Evolutionary conservation across 768 basidiomycete genomes (phyloP).

Genomic region (Rhodotorula kratochvilovae): DNA sequence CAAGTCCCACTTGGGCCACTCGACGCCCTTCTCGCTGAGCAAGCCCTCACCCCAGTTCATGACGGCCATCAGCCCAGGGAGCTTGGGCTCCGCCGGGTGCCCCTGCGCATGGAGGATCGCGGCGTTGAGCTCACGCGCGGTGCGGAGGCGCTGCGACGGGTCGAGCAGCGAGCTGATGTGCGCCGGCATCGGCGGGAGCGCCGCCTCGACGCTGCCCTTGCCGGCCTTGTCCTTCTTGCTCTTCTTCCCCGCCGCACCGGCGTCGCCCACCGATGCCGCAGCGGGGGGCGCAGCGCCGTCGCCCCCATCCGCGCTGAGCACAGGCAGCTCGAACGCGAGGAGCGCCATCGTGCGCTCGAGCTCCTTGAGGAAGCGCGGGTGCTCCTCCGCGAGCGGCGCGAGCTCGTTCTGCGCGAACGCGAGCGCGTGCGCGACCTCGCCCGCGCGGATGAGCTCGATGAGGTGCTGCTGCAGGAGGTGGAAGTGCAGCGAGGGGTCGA

Average conservation of each 20-base stretch:
- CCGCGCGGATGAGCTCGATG: slow-evolving; percentile 86
- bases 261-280: background rate
- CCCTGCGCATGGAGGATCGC: slow-evolving; percentile 88
- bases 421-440: slow-evolving; percentile 71
- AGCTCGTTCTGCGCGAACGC: slow-evolving; percentile 89
- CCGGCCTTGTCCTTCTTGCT: slow-evolving; percentile 3
- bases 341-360: slow-evolving; percentile 93
- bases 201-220: background rate
- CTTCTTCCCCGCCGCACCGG: slow-evolving; percentile 10
- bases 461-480: slow-evolving; percentile 91
- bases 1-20: slow-evolving; percentile 28
- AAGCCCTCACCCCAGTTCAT: slow-evolving; percentile 76
- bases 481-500: slow-evolving; percentile 87
- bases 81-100: slow-evolving; percentile 86
- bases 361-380: slow-evolving; percentile 84
- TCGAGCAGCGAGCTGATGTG: slow-evolving; percentile 74
- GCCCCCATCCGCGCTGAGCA: slow-evolving; percentile 3
- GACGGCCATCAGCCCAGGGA: slow-evolving; percentile 73
- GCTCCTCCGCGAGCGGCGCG: slow-evolving; percentile 90
- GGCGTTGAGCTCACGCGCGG: slow-evolving; percentile 92
- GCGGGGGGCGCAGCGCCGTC: slow-evolving; percentile 3
- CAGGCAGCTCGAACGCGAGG: slow-evolving; percentile 54
- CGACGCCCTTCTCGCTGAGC: slow-evolving; percentile 25
- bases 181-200: slow-evolving; percentile 50
- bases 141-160: slow-evolving; percentile 81